These are phyloP conservation scores for Heterococcus sp. DNA, from an alignment of 108 stramenopile genomes.

Conservation along the genomic window DNA sequence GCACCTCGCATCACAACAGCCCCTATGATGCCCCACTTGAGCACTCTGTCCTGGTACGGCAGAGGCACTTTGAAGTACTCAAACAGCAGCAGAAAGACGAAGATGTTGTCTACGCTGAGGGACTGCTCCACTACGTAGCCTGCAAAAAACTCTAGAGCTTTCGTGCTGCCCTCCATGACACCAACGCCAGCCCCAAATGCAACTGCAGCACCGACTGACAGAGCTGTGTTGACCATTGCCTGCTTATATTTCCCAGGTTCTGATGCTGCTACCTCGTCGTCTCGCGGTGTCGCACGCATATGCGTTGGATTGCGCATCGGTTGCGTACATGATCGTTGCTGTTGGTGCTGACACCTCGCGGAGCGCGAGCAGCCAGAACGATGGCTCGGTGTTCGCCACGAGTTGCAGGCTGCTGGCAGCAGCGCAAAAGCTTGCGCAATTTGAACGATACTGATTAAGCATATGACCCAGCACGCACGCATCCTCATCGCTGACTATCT, in stretches of 20 bases:
- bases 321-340: too few species aligned
- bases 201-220: slow-evolving; percentile 19
- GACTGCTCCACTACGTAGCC: slow-evolving; percentile 67
- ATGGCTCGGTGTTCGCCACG: too few species aligned
- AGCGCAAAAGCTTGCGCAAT: too few species aligned
- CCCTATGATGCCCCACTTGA: slow-evolving; percentile 60
- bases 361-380: too few species aligned
- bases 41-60: slow-evolving; percentile 39
- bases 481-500: too few species aligned
- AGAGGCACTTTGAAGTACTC: slow-evolving; percentile 63
- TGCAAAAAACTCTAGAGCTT: slow-evolving; percentile 53
- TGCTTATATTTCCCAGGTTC: slow-evolving; percentile 11
- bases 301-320: too few species aligned
- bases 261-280: slow-evolving; percentile 4
- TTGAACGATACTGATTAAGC: too few species aligned
- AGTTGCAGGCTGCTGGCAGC: too few species aligned
- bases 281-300: too few species aligned
- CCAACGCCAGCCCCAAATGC: slow-evolving; percentile 34
- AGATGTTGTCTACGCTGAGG: slow-evolving; percentile 66
- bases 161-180: slow-evolving; percentile 6
- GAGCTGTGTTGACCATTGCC: slow-evolving; percentile 18
- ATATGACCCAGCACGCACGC: too few species aligned
- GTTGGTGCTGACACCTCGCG: too few species aligned
- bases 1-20: slow-evolving; percentile 51
- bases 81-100: slow-evolving; percentile 66